These are phyloP conservation scores for Leccinum pellstonianum DNA, from an alignment of 768 basidiomycete genomes.

Conservation along the genomic window DNA sequence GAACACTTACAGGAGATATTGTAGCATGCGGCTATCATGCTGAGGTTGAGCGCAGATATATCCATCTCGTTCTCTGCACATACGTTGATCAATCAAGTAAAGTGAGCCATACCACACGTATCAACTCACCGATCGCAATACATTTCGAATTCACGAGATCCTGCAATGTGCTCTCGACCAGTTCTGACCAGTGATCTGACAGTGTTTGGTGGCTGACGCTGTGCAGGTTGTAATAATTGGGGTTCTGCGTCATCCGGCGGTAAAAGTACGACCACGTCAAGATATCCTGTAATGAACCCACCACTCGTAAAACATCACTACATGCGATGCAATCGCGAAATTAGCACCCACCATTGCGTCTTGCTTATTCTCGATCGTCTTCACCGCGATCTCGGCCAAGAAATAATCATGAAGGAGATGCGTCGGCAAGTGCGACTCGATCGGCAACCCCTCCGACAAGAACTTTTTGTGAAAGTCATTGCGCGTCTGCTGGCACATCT, in stretches of 20 bases:
- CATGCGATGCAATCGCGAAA: background rate
- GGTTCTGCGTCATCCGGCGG: constrained; percentile 95
- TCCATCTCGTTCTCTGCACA: constrained; percentile 85
- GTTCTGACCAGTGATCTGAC: constrained; percentile 92
- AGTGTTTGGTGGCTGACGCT: constrained; percentile 95
- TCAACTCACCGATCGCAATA: constrained; percentile 72
- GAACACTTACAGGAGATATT: constrained; percentile 78
- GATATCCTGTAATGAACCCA: constrained; percentile 62
- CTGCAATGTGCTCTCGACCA: constrained; percentile 90
- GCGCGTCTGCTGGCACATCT: constrained; percentile 96
- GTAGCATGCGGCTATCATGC: constrained; percentile 98
- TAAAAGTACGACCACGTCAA: constrained; percentile 99
- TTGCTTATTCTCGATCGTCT: constrained; percentile 99
- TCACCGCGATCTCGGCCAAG: constrained; percentile 96
- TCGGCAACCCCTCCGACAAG: constrained; percentile 95
- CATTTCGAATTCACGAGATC: constrained; percentile 95
- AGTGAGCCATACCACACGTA: background rate
- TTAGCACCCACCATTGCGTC: constrained; percentile 73
- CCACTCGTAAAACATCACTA: background rate
- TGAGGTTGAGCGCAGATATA: constrained; percentile 85
- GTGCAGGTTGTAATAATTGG: constrained; percentile 92
- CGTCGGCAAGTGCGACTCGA: constrained; percentile 91
- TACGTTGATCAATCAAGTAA: background rate
- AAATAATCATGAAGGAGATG: constrained; percentile 95
- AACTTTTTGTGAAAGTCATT: constrained; percentile 99